Conservation (phyloP, 805 yeast species). For the Tetrapisispora pingtungensis region DNA sequence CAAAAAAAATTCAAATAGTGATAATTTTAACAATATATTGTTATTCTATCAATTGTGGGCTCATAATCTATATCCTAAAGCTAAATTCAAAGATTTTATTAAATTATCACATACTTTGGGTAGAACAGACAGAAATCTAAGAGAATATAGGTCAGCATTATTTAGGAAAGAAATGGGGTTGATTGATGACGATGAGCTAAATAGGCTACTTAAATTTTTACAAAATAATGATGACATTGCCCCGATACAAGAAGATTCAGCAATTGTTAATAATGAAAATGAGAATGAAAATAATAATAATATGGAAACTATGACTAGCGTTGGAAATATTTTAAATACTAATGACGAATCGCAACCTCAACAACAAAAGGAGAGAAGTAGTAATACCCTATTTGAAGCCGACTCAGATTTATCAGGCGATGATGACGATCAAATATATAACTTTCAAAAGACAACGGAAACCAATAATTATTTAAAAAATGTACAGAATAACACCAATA, state of each 20-base stretch:
- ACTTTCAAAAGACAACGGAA: neutral
- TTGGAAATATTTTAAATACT: neutral
- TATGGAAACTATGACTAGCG: neutral
- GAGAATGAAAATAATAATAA: neutral
- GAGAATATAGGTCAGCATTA: slow-evolving; percentile 33
- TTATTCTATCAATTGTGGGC: slow-evolving; percentile 66
- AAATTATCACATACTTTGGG: slow-evolving; percentile 44
- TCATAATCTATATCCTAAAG: slow-evolving; percentile 67
- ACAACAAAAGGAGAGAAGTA: neutral
- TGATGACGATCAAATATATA: neutral
- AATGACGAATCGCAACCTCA: neutral
- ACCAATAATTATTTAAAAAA: neutral
- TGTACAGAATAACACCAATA: too few species aligned
- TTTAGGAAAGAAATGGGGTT: slow-evolving; percentile 32
- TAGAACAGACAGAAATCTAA: slow-evolving; percentile 32
- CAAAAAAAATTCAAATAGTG: slow-evolving; percentile 15
- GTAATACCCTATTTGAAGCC: neutral
- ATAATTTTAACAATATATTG: slow-evolving; percentile 31
- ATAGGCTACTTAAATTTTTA: neutral
- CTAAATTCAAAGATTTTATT: slow-evolving; percentile 63
- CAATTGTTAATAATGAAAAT: neutral
- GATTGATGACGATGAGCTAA: slow-evolving; percentile 2
- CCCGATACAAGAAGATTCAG: neutral
- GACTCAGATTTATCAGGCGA: neutral
- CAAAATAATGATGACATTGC: neutral